Evolutionary conservation across 345 rosid genomes (phyloP), one percentile per base, ranked within the genome.

Genomic region (Clausena lansium): DNA sequence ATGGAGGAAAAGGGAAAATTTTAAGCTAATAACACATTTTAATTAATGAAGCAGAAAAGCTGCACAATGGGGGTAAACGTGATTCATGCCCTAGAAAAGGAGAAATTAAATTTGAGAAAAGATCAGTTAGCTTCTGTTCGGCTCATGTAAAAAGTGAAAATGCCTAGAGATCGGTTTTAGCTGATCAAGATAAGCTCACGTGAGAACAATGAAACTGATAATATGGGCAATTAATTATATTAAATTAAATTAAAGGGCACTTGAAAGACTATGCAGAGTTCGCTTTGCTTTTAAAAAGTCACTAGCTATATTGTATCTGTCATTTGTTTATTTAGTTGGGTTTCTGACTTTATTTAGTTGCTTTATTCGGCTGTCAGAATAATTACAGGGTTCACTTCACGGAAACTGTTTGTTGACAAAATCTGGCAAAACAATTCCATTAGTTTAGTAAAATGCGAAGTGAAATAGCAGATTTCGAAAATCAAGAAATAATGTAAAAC

Each of bases 111-210:
- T 45, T 45, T 45, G 11, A 9, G 4, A 13, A 45, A 45, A 45
- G 50, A 45, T 13, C 33, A 33, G 33, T 35, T 35, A 57, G 64
- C 25, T 57, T 72, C 52, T 9, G 50, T 22, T 33, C 41, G 67
- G 30, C 14, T 67, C 30, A 4, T n/a, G 15, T 17, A 45, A 39
- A 73, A 60, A 17, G 38, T 19, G 25, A 36, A 73, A 55, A 35
- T 20, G 36, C 75, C 62, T 32, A 73, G 52, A n/a, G 33, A 58
- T 24, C 22, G 47, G 52, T 39, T 67, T n/a, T 13, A 39, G 67
- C 69, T 9, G 55, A 68, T 68, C 50, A 38, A 22, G 70, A n/a
- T 36, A 14, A 73, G 61, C 25, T 59, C 69, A 61, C 69, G 77
- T 61, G 69, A 74, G 58, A 27, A 61, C 9, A 54, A 41, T 36